phyloP scores from a whole-genome alignment of 257 asterid species.

The Salvia rosmarinus region DNA sequence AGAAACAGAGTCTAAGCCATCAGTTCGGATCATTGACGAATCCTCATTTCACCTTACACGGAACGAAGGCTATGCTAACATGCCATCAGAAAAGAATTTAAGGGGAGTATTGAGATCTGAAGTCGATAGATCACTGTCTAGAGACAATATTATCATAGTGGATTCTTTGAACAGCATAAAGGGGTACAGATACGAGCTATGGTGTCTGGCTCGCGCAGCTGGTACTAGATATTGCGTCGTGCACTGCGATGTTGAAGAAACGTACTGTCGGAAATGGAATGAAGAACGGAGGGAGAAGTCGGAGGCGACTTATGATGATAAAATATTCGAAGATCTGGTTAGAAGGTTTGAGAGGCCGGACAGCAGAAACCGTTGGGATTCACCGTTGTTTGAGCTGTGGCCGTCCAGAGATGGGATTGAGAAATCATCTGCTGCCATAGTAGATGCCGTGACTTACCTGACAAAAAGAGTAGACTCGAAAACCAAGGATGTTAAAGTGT shows the following conservation, averaged over 20 bases:
- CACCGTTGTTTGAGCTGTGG: constrained; percentile 82
- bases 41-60: constrained; percentile 85
- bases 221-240: constrained; percentile 90
- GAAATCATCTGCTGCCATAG: constrained; percentile 62
- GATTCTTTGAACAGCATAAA: constrained; percentile 95
- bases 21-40: constrained; percentile 72
- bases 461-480: constrained; percentile 85
- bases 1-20: constrained; percentile 66
- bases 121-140: constrained; percentile 85
- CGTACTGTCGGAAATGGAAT: constrained; percentile 75
- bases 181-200: constrained; percentile 94
- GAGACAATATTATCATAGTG: constrained; percentile 71
- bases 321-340: constrained; percentile 72
- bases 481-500: constrained; percentile 71
- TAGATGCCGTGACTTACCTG: constrained; percentile 74
- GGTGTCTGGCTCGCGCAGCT: constrained; percentile 98
- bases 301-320: constrained; percentile 61
- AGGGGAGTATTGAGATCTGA: constrained; percentile 95
- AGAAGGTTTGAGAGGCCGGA: constrained; percentile 97
- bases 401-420: constrained; percentile 72
- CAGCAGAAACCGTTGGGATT: constrained; percentile 91
- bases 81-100: constrained; percentile 89
- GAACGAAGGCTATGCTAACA: constrained; percentile 76
- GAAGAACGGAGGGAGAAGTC: constrained; percentile 56
- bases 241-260: constrained; percentile 70